These are phyloP conservation scores for Pueraria montana DNA, from an alignment of 306 rosid genomes.

Conservation along the genomic window DNA sequence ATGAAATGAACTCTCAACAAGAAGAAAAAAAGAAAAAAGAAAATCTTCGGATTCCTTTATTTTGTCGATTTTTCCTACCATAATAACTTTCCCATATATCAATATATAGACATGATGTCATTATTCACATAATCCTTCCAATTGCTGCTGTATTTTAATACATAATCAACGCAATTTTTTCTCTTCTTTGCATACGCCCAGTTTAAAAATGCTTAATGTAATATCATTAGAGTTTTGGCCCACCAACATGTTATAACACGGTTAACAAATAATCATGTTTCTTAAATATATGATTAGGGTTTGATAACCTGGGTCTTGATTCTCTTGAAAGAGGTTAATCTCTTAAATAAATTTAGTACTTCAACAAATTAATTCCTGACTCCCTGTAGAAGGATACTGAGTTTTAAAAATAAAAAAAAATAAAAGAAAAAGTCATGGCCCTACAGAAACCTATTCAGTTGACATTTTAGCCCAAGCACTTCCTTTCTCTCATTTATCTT, in stretches of 20 bases:
- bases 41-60: slow-evolving; percentile 43
- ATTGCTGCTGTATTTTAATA: neutral
- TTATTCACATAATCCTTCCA: slow-evolving; percentile 21
- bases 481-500: neutral
- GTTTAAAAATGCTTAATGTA: slow-evolving; percentile 24
- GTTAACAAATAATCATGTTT: neutral
- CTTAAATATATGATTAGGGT: neutral
- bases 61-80: slow-evolving; percentile 41
- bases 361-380: no score
- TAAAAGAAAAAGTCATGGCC: no score
- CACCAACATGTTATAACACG: neutral
- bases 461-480: slow-evolving; percentile 28
- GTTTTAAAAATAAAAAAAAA: no score
- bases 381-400: neutral
- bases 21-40: slow-evolving; percentile 49
- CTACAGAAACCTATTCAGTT: slow-evolving; percentile 7
- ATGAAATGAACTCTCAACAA: slow-evolving; percentile 30
- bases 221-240: neutral
- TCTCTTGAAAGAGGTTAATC: no score
- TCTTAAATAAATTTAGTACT: neutral
- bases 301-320: no score
- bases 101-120: slow-evolving; percentile 30
- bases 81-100: slow-evolving; percentile 33
- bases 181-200: slow-evolving; percentile 12
- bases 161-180: slow-evolving; percentile 15